phyloP scores from a whole-genome alignment of 2,329 filamentous ascomycete species.

The Aspergillus tamarii region DNA sequence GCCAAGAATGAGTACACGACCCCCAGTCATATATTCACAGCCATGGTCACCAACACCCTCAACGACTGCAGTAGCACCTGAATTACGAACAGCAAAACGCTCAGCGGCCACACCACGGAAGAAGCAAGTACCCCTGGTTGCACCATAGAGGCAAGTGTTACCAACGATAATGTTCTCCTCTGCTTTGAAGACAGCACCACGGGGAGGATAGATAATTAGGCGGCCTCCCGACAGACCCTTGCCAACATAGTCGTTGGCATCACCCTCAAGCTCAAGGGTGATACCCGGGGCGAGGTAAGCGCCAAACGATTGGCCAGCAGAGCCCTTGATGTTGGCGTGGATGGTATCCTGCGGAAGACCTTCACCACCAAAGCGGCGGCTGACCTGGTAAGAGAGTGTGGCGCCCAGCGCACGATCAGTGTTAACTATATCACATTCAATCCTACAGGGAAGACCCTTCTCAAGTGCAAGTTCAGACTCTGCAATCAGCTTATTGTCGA shows the following conservation, averaged over 20 bases:
- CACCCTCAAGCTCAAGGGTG: constrained; percentile 92
- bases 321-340: constrained; percentile 94
- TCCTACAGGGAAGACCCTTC: constrained; percentile 88
- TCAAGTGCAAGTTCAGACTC: constrained; percentile 93
- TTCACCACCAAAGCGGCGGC: constrained; percentile 85
- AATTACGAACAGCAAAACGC: constrained; percentile 95
- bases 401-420: constrained; percentile 93
- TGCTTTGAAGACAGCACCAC: constrained; percentile 87
- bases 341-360: constrained; percentile 91
- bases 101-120: constrained; percentile 97
- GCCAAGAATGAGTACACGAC: constrained; percentile 83
- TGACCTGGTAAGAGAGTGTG: constrained; percentile 93
- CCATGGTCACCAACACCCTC: constrained; percentile 96
- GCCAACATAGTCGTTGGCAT: constrained; percentile 94
- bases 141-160: constrained; percentile 94
- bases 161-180: constrained; percentile 95
- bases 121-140: constrained; percentile 87
- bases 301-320: constrained; percentile 94
- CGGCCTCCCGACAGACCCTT: constrained; percentile 94
- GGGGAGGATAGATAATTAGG: constrained; percentile 89
- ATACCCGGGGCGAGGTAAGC: constrained; percentile 92
- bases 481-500: constrained; percentile 96
- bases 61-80: constrained; percentile 91
- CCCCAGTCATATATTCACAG: constrained; percentile 99
- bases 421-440: constrained; percentile 96